Base-by-base conservation (phyloP, 2,329 filamentous ascomycete genomes). In the Scolecobasidium constrictum region DNA sequence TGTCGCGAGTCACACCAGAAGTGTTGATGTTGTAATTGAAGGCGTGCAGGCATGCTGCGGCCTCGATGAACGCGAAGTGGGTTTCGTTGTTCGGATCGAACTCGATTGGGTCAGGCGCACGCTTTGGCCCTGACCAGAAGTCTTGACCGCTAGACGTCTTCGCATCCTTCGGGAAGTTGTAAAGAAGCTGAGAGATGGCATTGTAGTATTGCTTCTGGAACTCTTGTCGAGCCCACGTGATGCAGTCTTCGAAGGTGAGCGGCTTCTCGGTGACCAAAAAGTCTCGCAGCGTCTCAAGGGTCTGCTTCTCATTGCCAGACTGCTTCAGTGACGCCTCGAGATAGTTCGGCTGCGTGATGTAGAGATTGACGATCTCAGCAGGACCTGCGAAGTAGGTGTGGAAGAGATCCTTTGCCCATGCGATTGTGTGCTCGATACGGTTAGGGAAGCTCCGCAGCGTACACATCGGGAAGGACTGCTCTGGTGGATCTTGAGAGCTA, bases 381-480 rank as follows among this genome's bases (percentile, higher is more conserved):
- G 87, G 87, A 53, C 90, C 92, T 53, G 94, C 87, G 55, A 96
- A 98, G 52, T 82, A 86, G 20, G 81, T 82, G 66, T 96, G 87
- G 65, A 98, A 98, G 50, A 94, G 75, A 61, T 96, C 92, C 55
- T 93, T 86, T 31, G 88, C 82, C 92, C 92, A 98, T 3, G 92
- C 92, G 60, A 98, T 98, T 1, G 92, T 96, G 64, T 98, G 92
- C 66, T 98, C 88, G 55, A 98, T 98, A 56, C 83, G 83, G 72
- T 98, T 98, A 46, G 92, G 92, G 72, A 98, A 98, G 64, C 88
- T 95, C 57, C 86, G 79, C 48, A 98, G 74, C 4, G 92, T 96
- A 63, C 92, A 98, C 88, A 96, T 96, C 1, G 92, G 92, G 73
- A 98, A 96, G 1, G 92, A 94, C 68, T 95, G 87, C 72, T 98